Evolutionary conservation across 768 basidiomycete genomes (phyloP), one percentile per base, ranked within the genome.

Genomic region (Bullera alba): DNA sequence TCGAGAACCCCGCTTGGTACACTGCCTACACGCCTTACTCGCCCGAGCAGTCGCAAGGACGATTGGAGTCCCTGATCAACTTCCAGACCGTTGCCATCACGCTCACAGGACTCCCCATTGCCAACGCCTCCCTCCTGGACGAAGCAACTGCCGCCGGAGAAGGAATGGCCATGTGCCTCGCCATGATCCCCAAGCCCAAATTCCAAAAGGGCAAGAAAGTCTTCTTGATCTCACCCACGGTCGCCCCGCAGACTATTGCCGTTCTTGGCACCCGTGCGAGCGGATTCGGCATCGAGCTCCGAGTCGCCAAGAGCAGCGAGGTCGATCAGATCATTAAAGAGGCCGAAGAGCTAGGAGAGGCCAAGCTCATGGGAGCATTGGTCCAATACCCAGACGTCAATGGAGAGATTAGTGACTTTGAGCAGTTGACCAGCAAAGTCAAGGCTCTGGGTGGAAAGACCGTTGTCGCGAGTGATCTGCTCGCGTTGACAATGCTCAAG

Each of bases 11-110:
- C 23, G 88, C 86, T 3, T 99, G 93, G 93, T 97, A 96, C 73
- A 96, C 92, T 5, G 88, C 85, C 15, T 92, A 93, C 72, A 92
- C 91, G 0, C 89, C 90, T 1, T 92, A 92, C 74, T 90, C 95
- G 65, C 91, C 93, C 1, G 93, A 99, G 78, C 86, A 97, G 71
- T 83, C 93, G n/a, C 93, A 99, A 81, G 93, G 92, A 34, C 93
- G 93, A 45, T 80, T 99, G 42, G 93, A 99, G 69, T 95, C 90
- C 4, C 80, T 99, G 32, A 81, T 97, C 67, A 97, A 99, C 73
- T 99, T 82, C 68, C 93, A 99, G 76, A 88, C 91, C 0, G 91
- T 99, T 85, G 81, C 92, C 56, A 87, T 82, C 75, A 95, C 92
- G 15, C 75, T 99, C 65, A 95, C 93, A 14, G 79, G 84, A 19